Percentiles rank a stretch among this genome's conserved stretches.
Conservation (phyloP, 2,329 filamentous ascomycete species). For the Xylaria sp. region DNA sequence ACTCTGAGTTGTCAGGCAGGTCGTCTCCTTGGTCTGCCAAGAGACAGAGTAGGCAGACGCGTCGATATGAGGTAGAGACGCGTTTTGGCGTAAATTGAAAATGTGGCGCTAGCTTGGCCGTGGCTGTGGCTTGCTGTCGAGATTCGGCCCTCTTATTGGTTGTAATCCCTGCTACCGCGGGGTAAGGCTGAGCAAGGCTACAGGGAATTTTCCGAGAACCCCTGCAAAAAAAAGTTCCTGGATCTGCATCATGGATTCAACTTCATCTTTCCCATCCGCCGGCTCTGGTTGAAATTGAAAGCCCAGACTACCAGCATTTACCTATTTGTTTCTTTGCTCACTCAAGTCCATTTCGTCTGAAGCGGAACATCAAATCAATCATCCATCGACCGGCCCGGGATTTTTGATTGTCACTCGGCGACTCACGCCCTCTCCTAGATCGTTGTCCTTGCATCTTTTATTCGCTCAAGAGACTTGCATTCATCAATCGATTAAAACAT, state of each 20-base stretch:
- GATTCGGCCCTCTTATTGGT: constrained; percentile 34
- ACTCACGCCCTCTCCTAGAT: neutral
- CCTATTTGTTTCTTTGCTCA: neutral
- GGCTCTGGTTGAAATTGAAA: neutral
- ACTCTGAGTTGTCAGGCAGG: neutral
- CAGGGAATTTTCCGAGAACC: constrained; percentile 16
- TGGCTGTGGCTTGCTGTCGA: constrained; percentile 19
- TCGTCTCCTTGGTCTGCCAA: constrained; percentile 10
- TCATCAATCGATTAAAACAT: neutral
- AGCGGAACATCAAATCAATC: neutral
- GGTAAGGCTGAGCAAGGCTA: constrained; percentile 46
- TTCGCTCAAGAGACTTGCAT: constrained; percentile 1
- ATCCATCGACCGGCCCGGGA: neutral
- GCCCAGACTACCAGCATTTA: neutral
- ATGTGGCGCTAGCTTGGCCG: constrained; percentile 37
- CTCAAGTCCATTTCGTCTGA: too few relatives aligned
- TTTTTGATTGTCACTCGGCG: neutral
- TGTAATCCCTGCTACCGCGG: constrained; percentile 41
- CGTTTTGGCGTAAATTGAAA: constrained; percentile 53
- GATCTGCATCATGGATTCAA: constrained; percentile 26
- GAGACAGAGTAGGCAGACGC: constrained; percentile 14
- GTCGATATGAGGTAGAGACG: constrained; percentile 40
- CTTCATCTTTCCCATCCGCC: neutral
- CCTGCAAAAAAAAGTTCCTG: constrained; percentile 36
- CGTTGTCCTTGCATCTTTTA: neutral